These are phyloP conservation scores for Suhomyces emberorum DNA, from an alignment of 805 yeast species.

Conservation along the genomic window DNA sequence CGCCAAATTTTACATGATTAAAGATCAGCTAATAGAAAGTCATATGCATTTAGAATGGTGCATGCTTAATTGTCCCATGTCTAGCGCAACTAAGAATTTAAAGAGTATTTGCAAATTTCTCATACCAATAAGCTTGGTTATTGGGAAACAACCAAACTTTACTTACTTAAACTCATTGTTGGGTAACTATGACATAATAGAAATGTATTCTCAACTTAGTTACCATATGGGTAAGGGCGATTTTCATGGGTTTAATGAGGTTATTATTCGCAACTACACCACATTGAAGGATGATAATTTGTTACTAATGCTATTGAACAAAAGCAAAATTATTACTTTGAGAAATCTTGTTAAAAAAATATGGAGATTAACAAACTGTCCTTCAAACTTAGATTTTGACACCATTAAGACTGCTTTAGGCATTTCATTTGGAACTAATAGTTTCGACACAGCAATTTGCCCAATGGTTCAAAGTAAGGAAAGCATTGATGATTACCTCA, in stretches of 20 bases:
- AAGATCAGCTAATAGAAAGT: conserved; percentile 46
- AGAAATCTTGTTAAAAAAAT: conserved; percentile 42
- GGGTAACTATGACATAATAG: conserved; percentile 15
- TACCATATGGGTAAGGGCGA: conserved; percentile 42
- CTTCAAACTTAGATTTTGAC: conserved; percentile 29
- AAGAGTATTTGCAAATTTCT: too few relatives aligned
- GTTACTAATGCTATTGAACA: conserved; percentile 44
- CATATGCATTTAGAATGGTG: conserved; percentile 56
- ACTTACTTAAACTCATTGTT: conserved; percentile 10
- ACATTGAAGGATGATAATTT: conserved; percentile 38
- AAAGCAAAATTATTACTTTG: conserved; percentile 42
- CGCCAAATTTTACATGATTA: conserved; percentile 53
- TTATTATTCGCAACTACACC: conserved; percentile 25
- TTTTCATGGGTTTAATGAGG: conserved; percentile 30
- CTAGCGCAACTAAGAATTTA: conserved; percentile 36
- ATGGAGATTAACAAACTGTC: conserved; percentile 26
- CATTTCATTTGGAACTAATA: conserved; percentile 8
- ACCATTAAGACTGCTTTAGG: conserved; percentile 19
- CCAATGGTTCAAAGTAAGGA: conserved; percentile 5
- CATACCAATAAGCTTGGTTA: conserved; percentile 50
- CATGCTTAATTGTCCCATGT: conserved; percentile 34
- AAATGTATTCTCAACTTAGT: conserved; percentile 37
- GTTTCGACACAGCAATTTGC: conserved; percentile 1
- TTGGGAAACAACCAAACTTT: conserved; percentile 51
- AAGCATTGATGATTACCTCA: conserved; percentile 34